Conservation (phyloP, 805 yeast species). For the Spathaspora gorwiae region DNA sequence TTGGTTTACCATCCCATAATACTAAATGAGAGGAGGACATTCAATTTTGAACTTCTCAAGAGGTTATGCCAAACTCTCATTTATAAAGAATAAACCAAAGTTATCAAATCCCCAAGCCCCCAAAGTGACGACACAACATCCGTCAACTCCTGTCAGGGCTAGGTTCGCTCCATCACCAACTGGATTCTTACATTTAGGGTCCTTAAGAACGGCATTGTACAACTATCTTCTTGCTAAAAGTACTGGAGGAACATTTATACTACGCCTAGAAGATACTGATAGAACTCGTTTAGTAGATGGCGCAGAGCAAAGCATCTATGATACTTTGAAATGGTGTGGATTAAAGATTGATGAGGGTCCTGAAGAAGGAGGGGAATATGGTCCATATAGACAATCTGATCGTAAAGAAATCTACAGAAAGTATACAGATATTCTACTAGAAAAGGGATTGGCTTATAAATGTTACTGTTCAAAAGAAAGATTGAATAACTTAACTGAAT, state of each 20-base stretch:
- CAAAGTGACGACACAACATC: conserved; percentile 24
- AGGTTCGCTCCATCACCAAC: conserved; percentile 99
- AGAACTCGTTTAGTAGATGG: conserved; percentile 70
- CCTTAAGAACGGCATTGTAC: conserved; percentile 87
- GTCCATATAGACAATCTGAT: conserved; percentile 85
- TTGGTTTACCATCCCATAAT: too few species aligned
- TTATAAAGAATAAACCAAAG: conserved; percentile 1
- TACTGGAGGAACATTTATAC: conserved; percentile 74
- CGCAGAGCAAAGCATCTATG: conserved; percentile 79
- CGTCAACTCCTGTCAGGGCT: conserved; percentile 63
- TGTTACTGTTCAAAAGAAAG: conserved; percentile 86
- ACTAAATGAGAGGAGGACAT: too few species aligned
- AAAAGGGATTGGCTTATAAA: conserved; percentile 71
- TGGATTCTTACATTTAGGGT: conserved; percentile 90
- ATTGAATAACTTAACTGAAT: conserved; percentile 57
- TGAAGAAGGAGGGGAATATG: conserved; percentile 47
- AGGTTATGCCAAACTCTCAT: neutral
- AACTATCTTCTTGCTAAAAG: conserved; percentile 77
- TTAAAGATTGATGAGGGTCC: conserved; percentile 83
- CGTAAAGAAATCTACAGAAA: conserved; percentile 61
- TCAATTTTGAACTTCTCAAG: neutral
- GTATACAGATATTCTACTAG: conserved; percentile 54
- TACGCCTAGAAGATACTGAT: conserved; percentile 93
- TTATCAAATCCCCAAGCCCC: conserved; percentile 1
- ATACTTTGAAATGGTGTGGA: conserved; percentile 74